Base-by-base conservation (phyloP, 2,329 filamentous ascomycete species). In the Epichloe gansuensis region DNA sequence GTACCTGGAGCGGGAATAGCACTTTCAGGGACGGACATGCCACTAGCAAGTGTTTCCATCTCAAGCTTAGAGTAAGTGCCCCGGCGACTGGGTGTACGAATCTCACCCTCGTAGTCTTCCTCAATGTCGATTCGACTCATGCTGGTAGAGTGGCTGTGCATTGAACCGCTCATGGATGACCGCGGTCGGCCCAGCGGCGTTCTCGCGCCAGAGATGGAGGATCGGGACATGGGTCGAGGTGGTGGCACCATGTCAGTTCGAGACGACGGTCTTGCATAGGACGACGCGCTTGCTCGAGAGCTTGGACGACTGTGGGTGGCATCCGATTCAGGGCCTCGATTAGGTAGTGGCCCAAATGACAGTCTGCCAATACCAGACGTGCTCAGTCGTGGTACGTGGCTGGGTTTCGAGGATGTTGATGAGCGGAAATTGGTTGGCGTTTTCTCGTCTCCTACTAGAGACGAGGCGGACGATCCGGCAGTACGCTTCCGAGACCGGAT, bases 401-500 rank as follows among this genome's bases (percentile, higher is more conserved):
- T 77, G 47, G 68, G 63, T 48, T 63, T 71, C 4, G 66, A 63
- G 5, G 68, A 65, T 12, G 71, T 65, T 25, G 66, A 57, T 55
- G 64, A 53, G 54, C 66, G 59, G 35, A 56, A 62, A 58, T 71
- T 67, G n/a, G 71, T 71, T 1, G 75, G 74, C 0, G 74, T 75
- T 4, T 70, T 67, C 4, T 79, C 77, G 51, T 80, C 78, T 46
- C 72, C 72, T n/a, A 67, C 66, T 34, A 70, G 57, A 3, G 74
- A 73, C 17, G 77, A 78, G 21, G 74, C 66, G 9, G 73, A 66
- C 38, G 77, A 80, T 49, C 80, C 82, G 15, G 75, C 72, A 8
- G 78, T 78, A 53, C 86, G 81, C 68, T 88, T 87, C 57, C 80
- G 79, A 61, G 81, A 83, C 50, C 88, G 82, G 63, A 84, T 74